Evolutionary conservation across 2,329 filamentous ascomycete species (phyloP), one percentile per base, ranked within the genome.

Genomic region (Cyclaneusma minus): DNA sequence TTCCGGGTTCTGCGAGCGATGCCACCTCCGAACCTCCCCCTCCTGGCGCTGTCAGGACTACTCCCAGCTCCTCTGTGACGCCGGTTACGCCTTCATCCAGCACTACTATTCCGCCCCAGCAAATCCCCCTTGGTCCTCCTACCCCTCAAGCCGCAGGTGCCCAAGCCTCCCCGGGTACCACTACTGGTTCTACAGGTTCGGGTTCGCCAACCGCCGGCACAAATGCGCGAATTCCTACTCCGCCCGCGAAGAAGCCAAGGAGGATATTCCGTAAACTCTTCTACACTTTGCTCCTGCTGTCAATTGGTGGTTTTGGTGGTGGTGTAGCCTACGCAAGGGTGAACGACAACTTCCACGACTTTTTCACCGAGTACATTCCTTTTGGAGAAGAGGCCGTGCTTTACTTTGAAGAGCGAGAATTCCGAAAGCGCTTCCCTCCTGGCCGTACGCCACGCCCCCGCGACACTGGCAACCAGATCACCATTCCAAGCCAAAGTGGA

Each of bases 271-370:
- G 81, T 42, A 76, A 76, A 48, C 76, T 84, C 47, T 56, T 94
- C 31, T 56, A 85, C 38, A 80, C 79, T 29, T 54, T 94, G 25
- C 57, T 85, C 35, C 54, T 93, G 22, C 66, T 94, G 15, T 73
- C 79, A 14, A 70, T 71, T 5, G 54, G 91, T 22, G 74, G 78
- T 20, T 98, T 93, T 44, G 80, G 68, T 29, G 84, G 84, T 37
- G 84, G 87, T 39, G 75, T 94, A 29, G 93, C 80, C 63, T 89
- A 92, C 54, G 87, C 89, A 29, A 72, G 92, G 37, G 67, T 89
- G 53, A 92, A 78, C 47, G 89, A 98, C 61, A 93, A 83, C 56
- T 98, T 95, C 67, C 87, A 98, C 56, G 89, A 98, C 54, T 89
- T 94, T 62, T 98, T 98, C 58, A 95, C 85, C 43, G 85, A 94